Percentiles rank a stretch among this genome's conserved stretches.
Conservation (phyloP, 805 yeast genomes). For the Starmerella roubikii region DNA sequence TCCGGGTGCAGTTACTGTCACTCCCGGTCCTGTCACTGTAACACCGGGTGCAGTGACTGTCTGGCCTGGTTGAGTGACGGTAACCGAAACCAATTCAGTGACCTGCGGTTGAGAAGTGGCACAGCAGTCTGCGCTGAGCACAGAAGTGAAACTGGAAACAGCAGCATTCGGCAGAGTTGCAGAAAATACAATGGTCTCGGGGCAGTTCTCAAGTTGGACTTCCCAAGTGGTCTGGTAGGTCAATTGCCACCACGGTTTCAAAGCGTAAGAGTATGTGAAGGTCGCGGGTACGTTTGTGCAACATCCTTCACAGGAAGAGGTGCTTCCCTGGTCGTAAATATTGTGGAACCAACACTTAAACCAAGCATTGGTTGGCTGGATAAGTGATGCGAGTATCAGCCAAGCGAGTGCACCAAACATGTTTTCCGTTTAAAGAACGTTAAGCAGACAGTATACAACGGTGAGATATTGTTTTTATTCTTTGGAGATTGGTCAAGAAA, state of each 20-base stretch:
- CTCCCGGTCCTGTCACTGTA: slow-evolving; percentile 16
- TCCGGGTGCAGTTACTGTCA: slow-evolving; percentile 15
- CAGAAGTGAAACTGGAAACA: slow-evolving; percentile 27
- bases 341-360: slow-evolving; percentile 21
- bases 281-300: slow-evolving; percentile 21
- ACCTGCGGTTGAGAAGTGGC: not conserved
- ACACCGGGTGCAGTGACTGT: slow-evolving; percentile 18
- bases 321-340: slow-evolving; percentile 9
- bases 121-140: slow-evolving; percentile 18
- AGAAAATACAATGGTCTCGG: slow-evolving; percentile 17
- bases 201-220: slow-evolving; percentile 12
- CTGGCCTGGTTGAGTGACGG: slow-evolving; percentile 17
- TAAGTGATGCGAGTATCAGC: slow-evolving; percentile 11
- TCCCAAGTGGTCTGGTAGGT: slow-evolving; percentile 14
- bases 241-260: slow-evolving; percentile 6
- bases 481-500: no score
- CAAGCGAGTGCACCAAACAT: slow-evolving; percentile 2
- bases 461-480: no score
- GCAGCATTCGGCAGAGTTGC: slow-evolving; percentile 41
- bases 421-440: no score
- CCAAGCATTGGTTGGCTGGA: slow-evolving; percentile 18
- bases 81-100: slow-evolving; percentile 5
- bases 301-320: slow-evolving; percentile 22
- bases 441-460: no score
- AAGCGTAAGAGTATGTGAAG: slow-evolving; percentile 17